Evolutionary conservation across 495 filamentous ascomycete genomes (phyloP), one percentile per base, ranked within the genome.

Genomic region (Hyphodiscus hymeniophilus): DNA sequence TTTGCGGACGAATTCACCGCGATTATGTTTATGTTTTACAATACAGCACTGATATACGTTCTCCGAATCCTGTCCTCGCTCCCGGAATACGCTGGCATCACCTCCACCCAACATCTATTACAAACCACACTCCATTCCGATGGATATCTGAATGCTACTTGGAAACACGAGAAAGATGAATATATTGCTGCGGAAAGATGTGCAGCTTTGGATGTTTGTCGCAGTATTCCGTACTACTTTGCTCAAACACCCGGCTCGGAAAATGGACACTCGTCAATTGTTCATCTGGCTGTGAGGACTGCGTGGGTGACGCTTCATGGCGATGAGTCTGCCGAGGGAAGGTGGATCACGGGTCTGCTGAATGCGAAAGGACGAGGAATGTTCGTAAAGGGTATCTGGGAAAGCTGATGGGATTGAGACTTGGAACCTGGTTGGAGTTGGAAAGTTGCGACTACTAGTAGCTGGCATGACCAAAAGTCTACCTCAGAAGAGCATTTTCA

Each of bases 11-110:
- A 32, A 4, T 31, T 20, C 10, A 7, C 43, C 26, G n/a, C 45
- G 39, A 26, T 23, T 26, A 47, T 35, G 12, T 23, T 47, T 1
- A 47, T 47, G 45, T 26, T 47, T 12, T 47, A 47, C 22, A 47
- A 47, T 22, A 47, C 45, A 8, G n/a, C 45, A 2, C 45, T 47
- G 2, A 38, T 47, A 18, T 38, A 39, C n/a, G 30, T 47, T 16
- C 45, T 47, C 13, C 34, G 31, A 28, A 31, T 30, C 24, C 35
- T 47, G 16, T 1, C 24, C 15, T 39, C 45, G 2, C 45, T 31
- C 3, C 43, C 43, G 20, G 15, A 15, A 10, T 8, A 15, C 13
- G 8, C 18, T 7, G 13, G 7, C 3, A 17, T 33, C 16, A 12
- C 12, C 22, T 7, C 8, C 16, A 34, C 11, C 7, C 22, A 32